A percentile compares a stretch with the other conserved stretches of the same genome.
phyloP scores from a whole-genome alignment of 148 eudicot genomes.

The Cornus kousa region DNA sequence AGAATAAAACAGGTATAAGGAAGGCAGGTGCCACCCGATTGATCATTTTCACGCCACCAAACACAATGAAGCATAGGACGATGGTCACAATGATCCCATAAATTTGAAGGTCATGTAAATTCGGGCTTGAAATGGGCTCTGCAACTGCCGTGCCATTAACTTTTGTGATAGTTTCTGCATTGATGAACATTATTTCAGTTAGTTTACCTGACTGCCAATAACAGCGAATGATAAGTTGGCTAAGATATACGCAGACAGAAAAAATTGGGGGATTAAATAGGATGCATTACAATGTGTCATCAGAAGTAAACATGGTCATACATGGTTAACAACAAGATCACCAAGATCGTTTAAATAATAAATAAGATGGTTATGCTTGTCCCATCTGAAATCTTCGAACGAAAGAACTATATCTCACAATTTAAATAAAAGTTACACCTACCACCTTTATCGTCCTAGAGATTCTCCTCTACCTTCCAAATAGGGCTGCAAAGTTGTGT shows the following conservation, averaged over 20 bases:
- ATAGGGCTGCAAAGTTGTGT: too few relatives aligned
- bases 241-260: neutral
- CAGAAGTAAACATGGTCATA: neutral
- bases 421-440: neutral
- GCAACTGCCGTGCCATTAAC: conserved; percentile 74
- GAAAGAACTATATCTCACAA: too few relatives aligned
- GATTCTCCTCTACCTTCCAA: too few relatives aligned
- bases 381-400: too few relatives aligned
- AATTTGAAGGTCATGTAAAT: conserved; percentile 91
- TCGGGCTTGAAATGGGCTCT: conserved; percentile 65
- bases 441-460: neutral
- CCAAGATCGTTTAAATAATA: too few relatives aligned
- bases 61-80: conserved; percentile 84
- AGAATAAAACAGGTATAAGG: conserved; percentile 84
- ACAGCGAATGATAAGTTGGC: neutral
- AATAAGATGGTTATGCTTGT: too few relatives aligned
- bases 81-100: conserved; percentile 95
- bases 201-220: neutral
- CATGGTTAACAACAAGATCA: neutral
- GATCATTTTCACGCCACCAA: conserved; percentile 98
- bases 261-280: neutral
- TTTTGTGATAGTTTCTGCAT: conserved; percentile 63
- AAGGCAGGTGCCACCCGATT: conserved; percentile 97
- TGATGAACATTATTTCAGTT: neutral
- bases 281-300: neutral